phyloP scores from a whole-genome alignment of 352 stramenopile genomes.

The Phytophthora rubi region DNA sequence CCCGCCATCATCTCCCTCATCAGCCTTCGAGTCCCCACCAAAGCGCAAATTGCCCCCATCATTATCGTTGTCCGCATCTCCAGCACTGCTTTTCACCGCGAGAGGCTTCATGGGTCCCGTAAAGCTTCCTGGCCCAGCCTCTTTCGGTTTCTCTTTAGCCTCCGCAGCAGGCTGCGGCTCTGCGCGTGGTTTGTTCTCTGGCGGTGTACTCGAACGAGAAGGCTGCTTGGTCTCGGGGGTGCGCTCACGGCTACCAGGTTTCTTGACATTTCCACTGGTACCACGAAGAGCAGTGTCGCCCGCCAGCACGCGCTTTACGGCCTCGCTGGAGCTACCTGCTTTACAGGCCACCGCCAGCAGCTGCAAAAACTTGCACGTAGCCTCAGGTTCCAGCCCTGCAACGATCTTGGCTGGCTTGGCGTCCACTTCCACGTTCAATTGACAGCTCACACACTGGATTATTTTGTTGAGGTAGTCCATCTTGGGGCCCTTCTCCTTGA shows the following conservation, averaged over 20 bases:
- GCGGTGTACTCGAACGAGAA: slow-evolving; percentile 61
- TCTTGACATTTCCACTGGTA: slow-evolving; percentile 40
- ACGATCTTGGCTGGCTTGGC: slow-evolving; percentile 90
- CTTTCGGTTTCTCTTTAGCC: slow-evolving; percentile 45
- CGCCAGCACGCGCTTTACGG: slow-evolving; percentile 75
- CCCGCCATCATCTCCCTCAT: slow-evolving; percentile 45
- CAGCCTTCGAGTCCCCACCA: slow-evolving; percentile 34
- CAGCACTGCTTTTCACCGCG: slow-evolving; percentile 40
- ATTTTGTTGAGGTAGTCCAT: slow-evolving; percentile 91
- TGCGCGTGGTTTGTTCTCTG: slow-evolving; percentile 55
- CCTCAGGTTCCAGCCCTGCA: slow-evolving; percentile 92
- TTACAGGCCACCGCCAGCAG: slow-evolving; percentile 84
- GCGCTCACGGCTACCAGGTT: slow-evolving; percentile 52
- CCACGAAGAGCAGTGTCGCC: slow-evolving; percentile 56
- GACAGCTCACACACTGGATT: slow-evolving; percentile 89
- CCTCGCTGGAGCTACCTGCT: slow-evolving; percentile 64
- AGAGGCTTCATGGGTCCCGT: slow-evolving; percentile 63
- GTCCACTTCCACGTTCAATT: slow-evolving; percentile 89
- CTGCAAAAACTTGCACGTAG: slow-evolving; percentile 95
- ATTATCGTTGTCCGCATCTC: slow-evolving; percentile 54
- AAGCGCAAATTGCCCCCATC: slow-evolving; percentile 59
- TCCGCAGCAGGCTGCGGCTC: slow-evolving; percentile 27
- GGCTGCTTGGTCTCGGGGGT: slow-evolving; percentile 63
- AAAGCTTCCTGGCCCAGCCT: slow-evolving; percentile 52
- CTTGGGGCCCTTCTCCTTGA: slow-evolving; percentile 95